Evolutionary conservation across 768 basidiomycete genomes (phyloP), one percentile per base, ranked within the genome.

Genomic region (Boletus pseudo-olivaceus): DNA sequence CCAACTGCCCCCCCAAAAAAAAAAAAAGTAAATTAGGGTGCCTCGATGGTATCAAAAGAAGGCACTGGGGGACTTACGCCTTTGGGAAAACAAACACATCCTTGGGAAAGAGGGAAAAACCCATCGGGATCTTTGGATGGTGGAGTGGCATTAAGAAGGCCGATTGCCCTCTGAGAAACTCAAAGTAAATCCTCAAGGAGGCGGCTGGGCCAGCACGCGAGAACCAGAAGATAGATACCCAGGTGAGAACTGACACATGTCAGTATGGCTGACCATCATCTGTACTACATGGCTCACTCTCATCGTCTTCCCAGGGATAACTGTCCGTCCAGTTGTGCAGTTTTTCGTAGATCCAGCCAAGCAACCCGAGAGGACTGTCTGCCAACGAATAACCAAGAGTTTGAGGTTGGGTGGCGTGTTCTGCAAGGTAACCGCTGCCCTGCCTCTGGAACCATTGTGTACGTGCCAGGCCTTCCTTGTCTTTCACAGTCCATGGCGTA

Each of bases 151-250:
- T 1, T 14, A 15, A 6, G 6, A 0, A 1, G 8, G 9, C 27
- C 17, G 20, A 12, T 45, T 42, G 26, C 7, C 51, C 54, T 4
- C 38, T 14, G 17, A 58, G 38, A 12, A 33, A 57, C 60, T 86
- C 85, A 60, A 78, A 84, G 64, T 85, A 86, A 19, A 84, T 83
- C 12, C 83, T 72, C 8, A 79, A 19, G 0, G 84, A 78, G 0
- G 84, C 81, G 2, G 82, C 74, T 6, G 85, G 83, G 0, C 83
- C 83, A 0, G 78, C 73, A 11, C 78, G 76, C 7, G 82, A 84
- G 67, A 85, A 83, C 72, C 75, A 79, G 60, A 80, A 83, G 12
- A 82, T 72, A 2, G 81, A 83, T 23, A 82, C 63, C 82, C 83
- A 86, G 0, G 80, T 82, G 30, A 86, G 59, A 1, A 84, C 83